Percentiles rank a stretch among this genome's conserved stretches.
These are phyloP conservation scores for Selaginella moellendorffii DNA, from an alignment of 75 land plant genomes.

Conservation along the genomic window DNA sequence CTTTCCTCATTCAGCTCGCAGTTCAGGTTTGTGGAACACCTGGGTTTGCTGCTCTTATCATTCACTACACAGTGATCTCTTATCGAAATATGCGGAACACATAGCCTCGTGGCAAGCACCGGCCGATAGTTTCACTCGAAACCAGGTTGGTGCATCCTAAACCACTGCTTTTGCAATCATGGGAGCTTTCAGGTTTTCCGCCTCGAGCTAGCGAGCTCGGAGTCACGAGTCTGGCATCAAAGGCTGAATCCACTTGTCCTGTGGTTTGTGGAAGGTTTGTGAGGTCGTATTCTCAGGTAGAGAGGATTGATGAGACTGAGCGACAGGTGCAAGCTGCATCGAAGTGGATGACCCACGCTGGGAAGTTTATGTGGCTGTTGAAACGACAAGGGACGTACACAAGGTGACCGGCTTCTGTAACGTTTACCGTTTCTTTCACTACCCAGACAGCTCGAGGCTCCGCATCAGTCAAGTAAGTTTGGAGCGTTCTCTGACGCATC, in stretches of 20 bases:
- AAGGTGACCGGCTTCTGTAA: constrained; percentile 73
- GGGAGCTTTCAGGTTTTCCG: constrained; percentile 1
- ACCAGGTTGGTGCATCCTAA: constrained; percentile 12
- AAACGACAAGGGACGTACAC: constrained; percentile 24
- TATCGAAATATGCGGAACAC: constrained; percentile 1
- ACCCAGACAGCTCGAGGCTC: constrained; percentile 75
- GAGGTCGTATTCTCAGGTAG: background rate
- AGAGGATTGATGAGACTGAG: background rate
- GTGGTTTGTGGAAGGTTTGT: constrained; percentile 75
- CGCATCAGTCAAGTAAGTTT: constrained; percentile 65
- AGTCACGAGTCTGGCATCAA: constrained; percentile 49
- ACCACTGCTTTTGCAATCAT: background rate
- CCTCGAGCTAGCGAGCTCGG: constrained; percentile 18
- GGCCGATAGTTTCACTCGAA: constrained; percentile 3
- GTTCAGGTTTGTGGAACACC: constrained; percentile 8
- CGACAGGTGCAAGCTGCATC: constrained; percentile 60
- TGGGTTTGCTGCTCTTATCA: background rate
- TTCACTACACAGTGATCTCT: constrained; percentile 1
- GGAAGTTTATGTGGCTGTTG: constrained; percentile 60
- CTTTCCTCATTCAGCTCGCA: constrained; percentile 18
- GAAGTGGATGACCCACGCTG: constrained; percentile 68
- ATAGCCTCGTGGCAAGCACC: constrained; percentile 12
- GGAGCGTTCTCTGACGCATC: background rate
- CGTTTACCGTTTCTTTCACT: constrained; percentile 68
- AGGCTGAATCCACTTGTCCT: constrained; percentile 65